phyloP scores from a whole-genome alignment of 179 eudicot genomes.

The Silene vulgaris region DNA sequence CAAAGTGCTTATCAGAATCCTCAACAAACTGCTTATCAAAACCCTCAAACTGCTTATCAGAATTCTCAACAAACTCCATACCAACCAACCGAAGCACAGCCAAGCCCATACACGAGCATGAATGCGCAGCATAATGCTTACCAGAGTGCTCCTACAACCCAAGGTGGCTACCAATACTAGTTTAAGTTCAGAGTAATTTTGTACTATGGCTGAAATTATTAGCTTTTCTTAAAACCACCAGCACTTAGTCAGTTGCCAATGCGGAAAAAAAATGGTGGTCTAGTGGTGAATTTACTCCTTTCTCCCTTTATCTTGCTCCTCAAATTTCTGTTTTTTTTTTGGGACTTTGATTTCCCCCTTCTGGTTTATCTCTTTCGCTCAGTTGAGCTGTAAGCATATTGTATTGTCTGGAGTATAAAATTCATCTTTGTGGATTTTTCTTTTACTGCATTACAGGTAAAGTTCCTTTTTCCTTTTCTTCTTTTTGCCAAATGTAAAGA shows the following conservation, averaged over 20 bases:
- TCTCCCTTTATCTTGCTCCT: background rate
- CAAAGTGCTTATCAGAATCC: constrained; percentile 11
- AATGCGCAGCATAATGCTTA: constrained; percentile 34
- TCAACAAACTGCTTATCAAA: constrained; percentile 9
- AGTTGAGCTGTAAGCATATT: constrained; percentile 24
- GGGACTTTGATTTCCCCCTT: constrained; percentile 10
- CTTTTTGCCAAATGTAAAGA: background rate
- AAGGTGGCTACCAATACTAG: constrained; percentile 41
- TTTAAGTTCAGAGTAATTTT: constrained; percentile 29
- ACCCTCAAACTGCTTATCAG: constrained; percentile 24
- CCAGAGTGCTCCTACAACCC: constrained; percentile 27
- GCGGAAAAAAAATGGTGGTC: constrained; percentile 17
- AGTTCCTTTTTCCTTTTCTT: too few species aligned
- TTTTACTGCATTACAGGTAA: background rate
- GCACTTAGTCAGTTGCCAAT: constrained; percentile 9
- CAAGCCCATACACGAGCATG: constrained; percentile 28
- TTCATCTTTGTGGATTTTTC: constrained; percentile 19
- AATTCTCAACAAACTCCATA: constrained; percentile 23
- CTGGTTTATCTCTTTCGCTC: background rate
- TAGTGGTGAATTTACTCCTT: constrained; percentile 16
- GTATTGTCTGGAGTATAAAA: constrained; percentile 23
- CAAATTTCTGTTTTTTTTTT: background rate
- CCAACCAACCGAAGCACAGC: constrained; percentile 27
- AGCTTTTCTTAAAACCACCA: constrained; percentile 10
- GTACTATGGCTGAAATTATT: constrained; percentile 31